Percentiles rank a stretch among this genome's conserved stretches.
Conservation (phyloP, 768 basidiomycete genomes). For the Calocybe indica region DNA sequence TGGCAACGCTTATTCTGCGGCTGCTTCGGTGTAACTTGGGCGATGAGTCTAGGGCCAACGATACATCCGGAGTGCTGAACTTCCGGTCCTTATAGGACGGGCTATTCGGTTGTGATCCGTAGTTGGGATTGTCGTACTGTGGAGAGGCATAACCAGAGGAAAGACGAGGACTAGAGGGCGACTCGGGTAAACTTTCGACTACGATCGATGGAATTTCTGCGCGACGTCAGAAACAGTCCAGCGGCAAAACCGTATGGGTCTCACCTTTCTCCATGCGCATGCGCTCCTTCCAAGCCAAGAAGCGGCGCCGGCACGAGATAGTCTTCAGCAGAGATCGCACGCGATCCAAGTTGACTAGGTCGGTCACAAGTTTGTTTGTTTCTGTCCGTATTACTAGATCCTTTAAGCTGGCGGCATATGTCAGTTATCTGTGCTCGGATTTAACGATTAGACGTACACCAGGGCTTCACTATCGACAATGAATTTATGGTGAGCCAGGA, state of each 20-base stretch:
- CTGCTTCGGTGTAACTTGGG: slow-evolving; percentile 50
- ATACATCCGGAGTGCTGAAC: slow-evolving; percentile 38
- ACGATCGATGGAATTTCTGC: slow-evolving; percentile 68
- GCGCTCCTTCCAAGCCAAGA: slow-evolving; percentile 46
- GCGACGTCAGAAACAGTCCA: slow-evolving; percentile 2
- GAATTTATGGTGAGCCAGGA: slow-evolving; percentile 88
- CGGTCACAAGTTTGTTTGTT: slow-evolving; percentile 74
- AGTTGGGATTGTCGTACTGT: background rate
- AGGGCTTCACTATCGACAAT: slow-evolving; percentile 87
- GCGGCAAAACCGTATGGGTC: slow-evolving; percentile 3
- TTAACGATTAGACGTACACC: slow-evolving; percentile 47
- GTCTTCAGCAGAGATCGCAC: slow-evolving; percentile 77
- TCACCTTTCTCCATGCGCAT: slow-evolving; percentile 35
- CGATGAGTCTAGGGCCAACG: slow-evolving; percentile 36
- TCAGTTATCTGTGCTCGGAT: slow-evolving; percentile 5
- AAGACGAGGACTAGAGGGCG: slow-evolving; percentile 42
- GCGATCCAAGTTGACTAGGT: slow-evolving; percentile 80
- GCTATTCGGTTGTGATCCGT: background rate
- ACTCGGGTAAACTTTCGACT: slow-evolving; percentile 53
- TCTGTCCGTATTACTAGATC: slow-evolving; percentile 74
- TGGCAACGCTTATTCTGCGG: slow-evolving; percentile 52
- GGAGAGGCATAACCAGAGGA: slow-evolving; percentile 15
- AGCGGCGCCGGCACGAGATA: slow-evolving; percentile 66
- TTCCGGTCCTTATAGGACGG: slow-evolving; percentile 12
- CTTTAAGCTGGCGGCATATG: slow-evolving; percentile 49